phyloP scores from a whole-genome alignment of 106 monocot species.

The Dendrobium chrysotoxum region DNA sequence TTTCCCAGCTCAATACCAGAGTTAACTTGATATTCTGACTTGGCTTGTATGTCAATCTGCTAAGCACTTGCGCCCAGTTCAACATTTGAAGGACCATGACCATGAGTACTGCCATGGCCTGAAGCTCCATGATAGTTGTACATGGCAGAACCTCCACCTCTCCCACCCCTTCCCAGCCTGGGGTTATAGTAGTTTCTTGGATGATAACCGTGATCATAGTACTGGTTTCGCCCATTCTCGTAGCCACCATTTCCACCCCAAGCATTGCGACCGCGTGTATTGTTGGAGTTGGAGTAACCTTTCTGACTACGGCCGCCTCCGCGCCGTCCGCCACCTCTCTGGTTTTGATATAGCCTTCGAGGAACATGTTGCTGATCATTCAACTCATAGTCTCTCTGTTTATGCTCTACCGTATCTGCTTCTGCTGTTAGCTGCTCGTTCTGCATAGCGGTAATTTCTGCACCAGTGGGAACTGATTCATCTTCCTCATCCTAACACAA shows the following conservation, averaged over 20 bases:
- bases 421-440: constrained; percentile 26
- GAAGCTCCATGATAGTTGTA: constrained; percentile 23
- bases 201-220: constrained; percentile 41
- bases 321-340: constrained; percentile 31
- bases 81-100: constrained; percentile 16
- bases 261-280: constrained; percentile 24
- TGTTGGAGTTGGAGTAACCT: constrained; percentile 8
- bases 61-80: constrained; percentile 23
- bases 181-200: constrained; percentile 38
- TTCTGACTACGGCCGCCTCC: background rate
- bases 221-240: constrained; percentile 44
- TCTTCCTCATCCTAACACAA: constrained; percentile 30
- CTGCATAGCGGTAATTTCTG: constrained; percentile 8
- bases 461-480: background rate
- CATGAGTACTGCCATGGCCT: background rate
- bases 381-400: constrained; percentile 10
- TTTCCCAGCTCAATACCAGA: too few species aligned
- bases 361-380: constrained; percentile 24
- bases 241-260: constrained; percentile 32
- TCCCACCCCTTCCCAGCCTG: constrained; percentile 46
- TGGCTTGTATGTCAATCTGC: too few species aligned
- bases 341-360: constrained; percentile 32
- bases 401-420: background rate
- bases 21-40: too few species aligned
- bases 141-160: constrained; percentile 25